phyloP scores from a whole-genome alignment of 2,329 filamentous ascomycete genomes.

The Canariomyces notabilis region DNA sequence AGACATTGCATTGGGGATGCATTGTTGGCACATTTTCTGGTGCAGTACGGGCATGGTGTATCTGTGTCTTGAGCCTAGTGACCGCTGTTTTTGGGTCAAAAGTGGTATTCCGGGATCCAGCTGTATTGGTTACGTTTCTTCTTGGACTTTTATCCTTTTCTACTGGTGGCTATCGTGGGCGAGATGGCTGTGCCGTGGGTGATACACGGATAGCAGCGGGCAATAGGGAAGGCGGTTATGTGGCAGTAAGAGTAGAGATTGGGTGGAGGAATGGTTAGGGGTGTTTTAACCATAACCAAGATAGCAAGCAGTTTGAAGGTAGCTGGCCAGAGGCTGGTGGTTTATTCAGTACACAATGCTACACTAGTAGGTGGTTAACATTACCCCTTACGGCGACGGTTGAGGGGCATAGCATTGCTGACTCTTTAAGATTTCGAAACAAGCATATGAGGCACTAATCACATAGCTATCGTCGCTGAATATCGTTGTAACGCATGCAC shows the following conservation, averaged over 20 bases:
- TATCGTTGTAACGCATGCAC: not conserved
- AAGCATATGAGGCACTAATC: too few relatives aligned
- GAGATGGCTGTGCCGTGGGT: not conserved
- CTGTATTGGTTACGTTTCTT: not conserved
- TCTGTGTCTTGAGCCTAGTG: slow-evolving; percentile 1
- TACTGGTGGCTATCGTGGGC: too few relatives aligned
- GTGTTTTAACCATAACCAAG: not conserved
- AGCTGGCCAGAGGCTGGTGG: too few relatives aligned
- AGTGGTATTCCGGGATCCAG: not conserved
- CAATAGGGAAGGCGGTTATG: slow-evolving; percentile 2
- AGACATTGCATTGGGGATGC: slow-evolving; percentile 4
- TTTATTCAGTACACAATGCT: too few relatives aligned
- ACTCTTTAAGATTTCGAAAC: too few relatives aligned
- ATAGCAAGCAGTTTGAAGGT: not conserved
- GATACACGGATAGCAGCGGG: slow-evolving; percentile 1
- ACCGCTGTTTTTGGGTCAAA: slow-evolving; percentile 3
- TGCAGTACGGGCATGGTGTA: not conserved
- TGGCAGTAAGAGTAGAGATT: not conserved
- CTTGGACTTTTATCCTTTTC: not conserved
- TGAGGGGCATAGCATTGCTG: too few relatives aligned
- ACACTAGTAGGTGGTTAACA: too few relatives aligned
- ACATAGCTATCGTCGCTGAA: not conserved
- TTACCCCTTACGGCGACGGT: too few relatives aligned
- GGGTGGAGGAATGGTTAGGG: not conserved
- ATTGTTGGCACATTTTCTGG: not conserved